phyloP scores from a whole-genome alignment of 345 rosid genomes.

The Luvunga scandens region DNA sequence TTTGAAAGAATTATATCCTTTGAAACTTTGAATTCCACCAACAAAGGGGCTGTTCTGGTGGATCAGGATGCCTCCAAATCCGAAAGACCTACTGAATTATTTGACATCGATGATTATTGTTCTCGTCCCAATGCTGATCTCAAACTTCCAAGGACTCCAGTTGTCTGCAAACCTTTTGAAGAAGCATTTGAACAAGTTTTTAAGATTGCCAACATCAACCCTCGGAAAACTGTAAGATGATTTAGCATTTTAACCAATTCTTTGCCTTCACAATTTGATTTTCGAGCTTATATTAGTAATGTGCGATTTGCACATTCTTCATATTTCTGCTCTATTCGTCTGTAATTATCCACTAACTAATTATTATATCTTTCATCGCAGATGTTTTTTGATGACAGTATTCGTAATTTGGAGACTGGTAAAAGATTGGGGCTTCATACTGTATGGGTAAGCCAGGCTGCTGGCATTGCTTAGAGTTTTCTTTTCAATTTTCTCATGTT shows the following conservation, averaged over 20 bases:
- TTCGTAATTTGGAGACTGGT: slow-evolving; percentile 75
- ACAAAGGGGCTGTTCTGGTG: slow-evolving; percentile 25
- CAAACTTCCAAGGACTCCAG: slow-evolving; percentile 54
- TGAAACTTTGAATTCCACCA: slow-evolving; percentile 71
- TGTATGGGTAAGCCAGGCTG: slow-evolving; percentile 56
- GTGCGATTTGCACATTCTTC: neutral
- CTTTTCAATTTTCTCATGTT: neutral
- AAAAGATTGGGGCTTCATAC: slow-evolving; percentile 76
- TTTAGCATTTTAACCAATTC: neutral
- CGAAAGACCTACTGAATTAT: slow-evolving; percentile 22
- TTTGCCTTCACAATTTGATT: neutral
- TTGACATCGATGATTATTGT: slow-evolving; percentile 43
- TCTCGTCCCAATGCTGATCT: slow-evolving; percentile 28
- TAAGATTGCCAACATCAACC: slow-evolving; percentile 64
- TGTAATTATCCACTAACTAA: neutral
- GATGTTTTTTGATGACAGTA: slow-evolving; percentile 91
- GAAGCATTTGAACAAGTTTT: slow-evolving; percentile 70
- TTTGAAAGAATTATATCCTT: slow-evolving; percentile 83
- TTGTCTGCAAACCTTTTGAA: slow-evolving; percentile 89
- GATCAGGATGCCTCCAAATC: slow-evolving; percentile 24
- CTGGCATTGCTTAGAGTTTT: too few species aligned
- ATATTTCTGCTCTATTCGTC: neutral
- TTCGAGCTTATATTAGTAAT: neutral
- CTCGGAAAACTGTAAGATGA: slow-evolving; percentile 65
- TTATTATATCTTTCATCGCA: slow-evolving; percentile 25